Percentiles rank a stretch among this genome's conserved stretches.
Evolutionary conservation across 805 yeast species (phyloP).

Genomic region (Myxozyma udenii): DNA sequence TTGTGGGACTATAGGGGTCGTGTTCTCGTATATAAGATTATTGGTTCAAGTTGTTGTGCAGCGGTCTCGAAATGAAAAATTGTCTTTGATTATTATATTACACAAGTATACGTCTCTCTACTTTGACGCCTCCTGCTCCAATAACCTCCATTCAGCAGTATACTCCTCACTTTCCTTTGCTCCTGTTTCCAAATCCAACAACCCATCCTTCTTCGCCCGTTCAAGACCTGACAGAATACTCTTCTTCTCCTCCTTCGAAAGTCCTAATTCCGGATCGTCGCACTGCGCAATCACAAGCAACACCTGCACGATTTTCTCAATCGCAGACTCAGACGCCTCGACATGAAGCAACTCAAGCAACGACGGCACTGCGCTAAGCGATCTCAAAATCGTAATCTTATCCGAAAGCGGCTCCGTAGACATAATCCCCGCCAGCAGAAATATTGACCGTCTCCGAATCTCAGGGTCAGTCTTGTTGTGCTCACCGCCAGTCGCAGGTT

Average conservation of each 20-base stretch:
- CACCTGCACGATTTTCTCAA: constrained; percentile 23
- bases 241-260: constrained; percentile 23
- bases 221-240: constrained; percentile 17
- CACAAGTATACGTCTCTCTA: too few relatives aligned
- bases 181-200: constrained; percentile 20
- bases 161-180: constrained; percentile 8
- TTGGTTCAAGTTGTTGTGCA: too few relatives aligned
- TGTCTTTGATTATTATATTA: too few relatives aligned
- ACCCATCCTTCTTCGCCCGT: constrained; percentile 23
- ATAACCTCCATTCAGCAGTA: constrained; percentile 24
- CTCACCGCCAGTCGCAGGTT: constrained; percentile 12
- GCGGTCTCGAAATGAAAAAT: neutral
- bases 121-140: constrained; percentile 9
- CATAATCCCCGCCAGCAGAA: constrained; percentile 25
- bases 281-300: constrained; percentile 21
- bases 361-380: constrained; percentile 20
- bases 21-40: too few relatives aligned
- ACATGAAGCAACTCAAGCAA: constrained; percentile 16
- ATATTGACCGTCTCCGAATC: constrained; percentile 23
- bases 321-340: constrained; percentile 23
- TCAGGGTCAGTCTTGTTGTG: constrained; percentile 13
- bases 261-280: constrained; percentile 9
- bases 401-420: constrained; percentile 26
- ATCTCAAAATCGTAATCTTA: constrained; percentile 20
- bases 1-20: too few relatives aligned